Conservation (phyloP, 768 basidiomycete species). For the Pholiota molesta region DNA sequence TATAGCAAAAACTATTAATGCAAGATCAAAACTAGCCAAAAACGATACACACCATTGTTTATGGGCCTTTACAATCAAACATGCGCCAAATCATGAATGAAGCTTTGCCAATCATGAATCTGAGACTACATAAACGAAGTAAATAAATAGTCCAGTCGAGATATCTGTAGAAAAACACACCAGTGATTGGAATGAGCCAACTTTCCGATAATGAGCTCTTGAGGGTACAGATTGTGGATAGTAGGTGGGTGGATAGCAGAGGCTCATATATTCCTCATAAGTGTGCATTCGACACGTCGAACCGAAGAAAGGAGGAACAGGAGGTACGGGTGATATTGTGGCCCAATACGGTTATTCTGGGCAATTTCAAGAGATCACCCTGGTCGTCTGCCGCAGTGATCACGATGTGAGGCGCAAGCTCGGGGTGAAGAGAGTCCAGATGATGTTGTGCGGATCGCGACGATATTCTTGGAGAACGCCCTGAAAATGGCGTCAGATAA, state of each 20-base stretch:
- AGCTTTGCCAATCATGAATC: background rate
- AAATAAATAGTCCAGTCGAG: background rate
- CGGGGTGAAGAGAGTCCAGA: constrained; percentile 46
- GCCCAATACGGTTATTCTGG: constrained; percentile 38
- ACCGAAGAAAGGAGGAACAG: constrained; percentile 33
- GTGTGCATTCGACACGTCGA: constrained; percentile 23
- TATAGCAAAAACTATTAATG: background rate
- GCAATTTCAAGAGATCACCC: constrained; percentile 35
- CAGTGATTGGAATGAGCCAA: too few species aligned
- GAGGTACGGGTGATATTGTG: constrained; percentile 38
- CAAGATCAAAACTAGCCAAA: background rate
- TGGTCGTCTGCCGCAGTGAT: constrained; percentile 44
- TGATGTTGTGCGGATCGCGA: constrained; percentile 35
- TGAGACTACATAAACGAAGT: background rate
- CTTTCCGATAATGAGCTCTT: background rate
- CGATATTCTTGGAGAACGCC: constrained; percentile 29
- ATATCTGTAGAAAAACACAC: too few species aligned
- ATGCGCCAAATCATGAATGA: background rate
- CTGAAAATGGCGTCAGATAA: constrained; percentile 19
- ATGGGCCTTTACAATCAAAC: background rate
- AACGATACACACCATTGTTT: background rate
- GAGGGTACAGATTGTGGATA: background rate
- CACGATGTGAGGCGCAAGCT: constrained; percentile 52
- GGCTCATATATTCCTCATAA: constrained; percentile 17
- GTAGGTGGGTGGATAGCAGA: background rate